phyloP scores from a whole-genome alignment of 2,329 filamentous ascomycete species.

The Colletotrichum sp. region DNA sequence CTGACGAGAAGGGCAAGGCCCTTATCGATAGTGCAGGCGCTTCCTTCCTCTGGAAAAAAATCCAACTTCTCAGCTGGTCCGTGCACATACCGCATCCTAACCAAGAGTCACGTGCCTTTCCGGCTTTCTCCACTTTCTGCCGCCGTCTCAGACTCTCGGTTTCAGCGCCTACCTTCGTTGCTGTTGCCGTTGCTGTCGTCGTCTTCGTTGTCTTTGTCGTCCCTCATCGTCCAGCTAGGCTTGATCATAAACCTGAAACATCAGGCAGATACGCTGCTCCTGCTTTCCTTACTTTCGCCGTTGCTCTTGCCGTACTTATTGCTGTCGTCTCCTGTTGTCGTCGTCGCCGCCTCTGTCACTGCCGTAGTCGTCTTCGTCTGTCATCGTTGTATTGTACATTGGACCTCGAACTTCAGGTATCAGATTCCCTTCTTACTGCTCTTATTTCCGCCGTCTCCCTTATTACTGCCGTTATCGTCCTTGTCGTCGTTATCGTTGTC shows the following conservation, averaged over 20 bases:
- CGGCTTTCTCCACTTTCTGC: background rate
- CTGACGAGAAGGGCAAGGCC: background rate
- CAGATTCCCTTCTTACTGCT: background rate
- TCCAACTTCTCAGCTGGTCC: background rate
- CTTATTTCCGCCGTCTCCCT: background rate
- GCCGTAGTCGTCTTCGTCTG: background rate
- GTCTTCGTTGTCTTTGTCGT: background rate
- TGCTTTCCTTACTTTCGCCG: background rate
- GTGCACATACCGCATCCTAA: no score
- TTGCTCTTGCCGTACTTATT: background rate
- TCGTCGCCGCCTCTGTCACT: background rate
- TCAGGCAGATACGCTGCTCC: fast-evolving
- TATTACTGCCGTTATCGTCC: background rate
- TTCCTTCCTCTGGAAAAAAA: background rate
- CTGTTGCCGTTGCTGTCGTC: no score
- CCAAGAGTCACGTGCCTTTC: background rate
- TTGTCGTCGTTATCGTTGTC: background rate
- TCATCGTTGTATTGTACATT: background rate
- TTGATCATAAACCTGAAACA: background rate
- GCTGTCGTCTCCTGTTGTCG: background rate
- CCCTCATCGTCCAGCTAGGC: background rate
- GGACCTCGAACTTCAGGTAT: background rate
- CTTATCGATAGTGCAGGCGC: background rate
- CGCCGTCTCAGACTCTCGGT: fast-evolving
- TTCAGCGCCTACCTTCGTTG: background rate